Percentiles rank a stretch among this genome's conserved stretches.
Conservation (phyloP, 768 basidiomycete species). For the Boletus sensibilis region DNA sequence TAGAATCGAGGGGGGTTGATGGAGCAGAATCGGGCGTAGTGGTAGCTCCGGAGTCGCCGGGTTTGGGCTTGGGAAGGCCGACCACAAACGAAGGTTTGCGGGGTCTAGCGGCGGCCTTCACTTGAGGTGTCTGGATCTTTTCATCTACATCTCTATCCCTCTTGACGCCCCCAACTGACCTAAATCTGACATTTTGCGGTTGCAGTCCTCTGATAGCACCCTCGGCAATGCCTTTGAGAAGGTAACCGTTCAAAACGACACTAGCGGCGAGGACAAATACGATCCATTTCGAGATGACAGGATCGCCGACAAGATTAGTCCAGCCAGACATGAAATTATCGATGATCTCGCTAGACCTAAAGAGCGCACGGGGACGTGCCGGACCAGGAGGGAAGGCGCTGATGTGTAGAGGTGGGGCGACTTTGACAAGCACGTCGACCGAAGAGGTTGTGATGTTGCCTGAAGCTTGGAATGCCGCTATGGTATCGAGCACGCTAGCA, state of each 20-base stretch:
- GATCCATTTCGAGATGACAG: conserved; percentile 93
- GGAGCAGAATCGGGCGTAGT: conserved; percentile 18
- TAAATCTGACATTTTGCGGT: conserved; percentile 31
- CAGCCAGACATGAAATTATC: conserved; percentile 89
- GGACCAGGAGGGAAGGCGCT: conserved; percentile 41
- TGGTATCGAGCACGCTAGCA: conserved; percentile 52
- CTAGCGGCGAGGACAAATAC: conserved; percentile 82
- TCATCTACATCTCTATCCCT: conserved; percentile 23
- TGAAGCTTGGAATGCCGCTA: conserved; percentile 40
- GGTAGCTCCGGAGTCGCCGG: conserved; percentile 15
- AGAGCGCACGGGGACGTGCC: conserved; percentile 31
- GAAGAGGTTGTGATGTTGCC: conserved; percentile 21
- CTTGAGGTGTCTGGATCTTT: conserved; percentile 18
- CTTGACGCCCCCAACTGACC: conserved; percentile 23
- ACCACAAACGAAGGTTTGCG: conserved; percentile 26
- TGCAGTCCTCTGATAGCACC: conserved; percentile 40
- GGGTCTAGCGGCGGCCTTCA: conserved; percentile 11
- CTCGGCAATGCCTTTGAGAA: conserved; percentile 81
- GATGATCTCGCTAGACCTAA: conserved; percentile 52
- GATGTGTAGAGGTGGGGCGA: conserved; percentile 60
- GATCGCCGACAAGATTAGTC: conserved; percentile 91
- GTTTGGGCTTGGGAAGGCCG: conserved; percentile 21
- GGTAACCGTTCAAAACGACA: conserved; percentile 88
- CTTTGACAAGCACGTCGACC: conserved; percentile 53
- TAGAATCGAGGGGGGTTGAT: conserved; percentile 10